A percentile compares a stretch with the other conserved stretches of the same genome.
phyloP scores from a whole-genome alignment of 129 eudicot species.

The Scalesia atractyloides region DNA sequence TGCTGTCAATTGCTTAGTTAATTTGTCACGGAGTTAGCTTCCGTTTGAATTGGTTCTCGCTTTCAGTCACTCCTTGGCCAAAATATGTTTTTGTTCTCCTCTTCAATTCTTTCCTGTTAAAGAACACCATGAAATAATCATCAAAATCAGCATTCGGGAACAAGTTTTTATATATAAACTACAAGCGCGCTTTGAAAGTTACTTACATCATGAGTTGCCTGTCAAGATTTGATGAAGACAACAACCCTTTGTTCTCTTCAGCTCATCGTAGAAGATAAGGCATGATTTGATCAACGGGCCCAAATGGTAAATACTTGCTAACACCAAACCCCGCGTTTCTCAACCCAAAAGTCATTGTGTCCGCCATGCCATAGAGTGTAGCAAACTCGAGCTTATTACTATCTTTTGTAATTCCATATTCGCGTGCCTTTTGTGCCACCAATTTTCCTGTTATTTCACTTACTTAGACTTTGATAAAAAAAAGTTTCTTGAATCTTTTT shows the following conservation, averaged over 20 bases:
- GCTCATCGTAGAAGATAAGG: slow-evolving; percentile 93
- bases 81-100: slow-evolving; percentile 53
- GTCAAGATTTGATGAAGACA: slow-evolving; percentile 64
- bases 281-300: slow-evolving; percentile 82
- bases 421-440: slow-evolving; percentile 62
- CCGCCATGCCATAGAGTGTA: slow-evolving; percentile 89
- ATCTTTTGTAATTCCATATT: slow-evolving; percentile 59
- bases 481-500: background rate
- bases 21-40: slow-evolving; percentile 29
- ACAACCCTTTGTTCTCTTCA: slow-evolving; percentile 84
- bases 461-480: background rate
- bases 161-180: background rate
- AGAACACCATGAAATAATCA: background rate
- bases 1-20: slow-evolving; percentile 13
- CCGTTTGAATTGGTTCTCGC: slow-evolving; percentile 25
- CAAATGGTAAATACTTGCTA: slow-evolving; percentile 88
- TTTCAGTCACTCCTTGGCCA: background rate
- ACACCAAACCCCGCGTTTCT: slow-evolving; percentile 75
- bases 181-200: background rate
- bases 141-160: background rate
- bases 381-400: slow-evolving; percentile 69
- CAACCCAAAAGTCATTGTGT: slow-evolving; percentile 60
- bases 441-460: slow-evolving; percentile 44
- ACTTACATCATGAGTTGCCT: slow-evolving; percentile 72
- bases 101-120: slow-evolving; percentile 66